phyloP scores from a whole-genome alignment of 2,329 filamentous ascomycete genomes.

The Ceratocystis cubensis region DNA sequence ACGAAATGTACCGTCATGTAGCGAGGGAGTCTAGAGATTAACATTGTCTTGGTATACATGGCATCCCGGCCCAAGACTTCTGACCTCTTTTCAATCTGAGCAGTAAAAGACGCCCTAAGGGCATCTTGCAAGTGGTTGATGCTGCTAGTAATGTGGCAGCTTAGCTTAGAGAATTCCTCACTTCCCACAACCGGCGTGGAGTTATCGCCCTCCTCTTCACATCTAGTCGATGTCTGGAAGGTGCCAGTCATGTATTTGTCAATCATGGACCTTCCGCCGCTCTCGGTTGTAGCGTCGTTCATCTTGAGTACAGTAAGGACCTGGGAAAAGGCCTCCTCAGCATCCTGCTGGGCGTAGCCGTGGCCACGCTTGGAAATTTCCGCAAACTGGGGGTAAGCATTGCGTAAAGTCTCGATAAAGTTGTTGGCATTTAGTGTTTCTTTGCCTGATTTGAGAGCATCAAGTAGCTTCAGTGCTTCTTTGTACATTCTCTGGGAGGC shows the following conservation, averaged over 20 bases:
- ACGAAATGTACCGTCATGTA: slow-evolving; percentile 96
- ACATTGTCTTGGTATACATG: slow-evolving; percentile 79
- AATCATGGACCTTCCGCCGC: slow-evolving; percentile 53
- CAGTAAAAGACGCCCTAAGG: slow-evolving; percentile 65
- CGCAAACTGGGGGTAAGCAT: slow-evolving; percentile 80
- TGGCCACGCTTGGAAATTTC: slow-evolving; percentile 71
- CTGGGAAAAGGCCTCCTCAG: slow-evolving; percentile 96
- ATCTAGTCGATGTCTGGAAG: slow-evolving; percentile 66
- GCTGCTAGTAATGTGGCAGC: slow-evolving; percentile 81
- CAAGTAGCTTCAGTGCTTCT: slow-evolving; percentile 42
- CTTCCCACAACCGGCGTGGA: slow-evolving; percentile 57
- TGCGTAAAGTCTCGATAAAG: slow-evolving; percentile 70
- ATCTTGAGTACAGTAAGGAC: slow-evolving; percentile 67
- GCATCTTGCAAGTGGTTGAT: slow-evolving; percentile 89
- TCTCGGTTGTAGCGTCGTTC: slow-evolving; percentile 1
- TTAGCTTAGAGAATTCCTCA: slow-evolving; percentile 79
- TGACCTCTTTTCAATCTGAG: slow-evolving; percentile 85
- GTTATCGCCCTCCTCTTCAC: slow-evolving; percentile 67
- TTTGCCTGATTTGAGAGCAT: slow-evolving; percentile 65
- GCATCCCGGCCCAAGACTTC: slow-evolving; percentile 64
- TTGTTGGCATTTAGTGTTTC: slow-evolving; percentile 70
- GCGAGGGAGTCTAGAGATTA: slow-evolving; percentile 80
- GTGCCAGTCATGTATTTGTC: slow-evolving; percentile 82
- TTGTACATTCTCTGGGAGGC: slow-evolving; percentile 15
- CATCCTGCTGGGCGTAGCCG: slow-evolving; percentile 94